Percentiles rank a stretch among this genome's conserved stretches.
Conservation (phyloP, 176 grass and related monocot genomes). For the Guadua angustifolia region DNA sequence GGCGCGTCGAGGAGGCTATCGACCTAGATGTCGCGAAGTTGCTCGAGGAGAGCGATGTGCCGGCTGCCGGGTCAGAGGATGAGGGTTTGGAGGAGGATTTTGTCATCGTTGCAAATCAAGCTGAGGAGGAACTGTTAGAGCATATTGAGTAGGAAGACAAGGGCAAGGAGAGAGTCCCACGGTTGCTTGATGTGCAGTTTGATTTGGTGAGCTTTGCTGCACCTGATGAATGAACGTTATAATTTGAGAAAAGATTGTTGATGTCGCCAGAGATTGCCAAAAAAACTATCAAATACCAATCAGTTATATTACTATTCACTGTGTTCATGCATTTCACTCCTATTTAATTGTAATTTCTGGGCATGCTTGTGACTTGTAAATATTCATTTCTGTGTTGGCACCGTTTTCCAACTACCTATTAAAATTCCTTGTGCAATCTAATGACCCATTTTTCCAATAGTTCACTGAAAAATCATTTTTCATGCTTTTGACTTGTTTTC, state of each 20-base stretch:
- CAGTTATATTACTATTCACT: neutral
- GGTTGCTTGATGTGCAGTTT: constrained; percentile 49
- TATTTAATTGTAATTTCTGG: neutral
- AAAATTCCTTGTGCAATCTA: neutral
- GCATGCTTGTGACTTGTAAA: neutral
- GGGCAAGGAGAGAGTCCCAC: constrained; percentile 9
- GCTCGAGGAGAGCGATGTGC: neutral
- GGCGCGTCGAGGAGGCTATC: neutral
- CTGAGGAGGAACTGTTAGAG: constrained; percentile 36
- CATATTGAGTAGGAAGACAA: constrained; percentile 9
- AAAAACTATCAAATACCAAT: neutral
- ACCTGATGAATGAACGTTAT: neutral
- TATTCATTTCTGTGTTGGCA: neutral
- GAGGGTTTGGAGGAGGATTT: constrained; percentile 90
- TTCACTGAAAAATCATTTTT: constrained; percentile 23
- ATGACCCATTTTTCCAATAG: neutral
- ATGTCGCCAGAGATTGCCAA: neutral
- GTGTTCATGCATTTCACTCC: neutral
- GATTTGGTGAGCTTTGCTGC: constrained; percentile 50
- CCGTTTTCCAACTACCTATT: neutral
- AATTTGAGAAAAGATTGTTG: neutral
- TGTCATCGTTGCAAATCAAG: constrained; percentile 62
- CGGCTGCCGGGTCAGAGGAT: constrained; percentile 40
- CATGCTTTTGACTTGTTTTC: constrained; percentile 26
- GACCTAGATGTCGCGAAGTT: neutral